Percentiles rank a stretch among this genome's conserved stretches.
These are phyloP conservation scores for Thalassiosira hispida DNA, from an alignment of 352 stramenopile genomes.

Conservation along the genomic window DNA sequence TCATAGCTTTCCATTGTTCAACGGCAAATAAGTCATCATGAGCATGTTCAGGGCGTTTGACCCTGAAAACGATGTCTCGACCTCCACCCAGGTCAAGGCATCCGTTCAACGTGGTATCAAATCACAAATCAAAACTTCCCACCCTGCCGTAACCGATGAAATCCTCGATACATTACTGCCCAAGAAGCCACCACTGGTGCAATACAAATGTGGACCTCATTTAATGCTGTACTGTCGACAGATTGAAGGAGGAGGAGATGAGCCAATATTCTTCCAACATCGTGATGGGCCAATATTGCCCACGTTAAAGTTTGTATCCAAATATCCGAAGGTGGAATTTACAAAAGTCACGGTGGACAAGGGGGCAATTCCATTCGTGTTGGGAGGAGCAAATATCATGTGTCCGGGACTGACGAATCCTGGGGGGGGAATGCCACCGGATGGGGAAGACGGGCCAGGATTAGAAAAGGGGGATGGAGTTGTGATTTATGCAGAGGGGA, in stretches of 20 bases:
- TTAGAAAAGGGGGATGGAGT: slow-evolving; percentile 75
- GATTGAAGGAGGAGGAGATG: slow-evolving; percentile 90
- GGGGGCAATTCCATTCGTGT: slow-evolving; percentile 96
- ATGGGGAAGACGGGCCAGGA: slow-evolving; percentile 82
- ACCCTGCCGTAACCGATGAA: slow-evolving; percentile 89
- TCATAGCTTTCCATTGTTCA: too few species aligned
- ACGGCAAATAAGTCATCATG: too few species aligned
- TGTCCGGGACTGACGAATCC: slow-evolving; percentile 96
- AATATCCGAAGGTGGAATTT: slow-evolving; percentile 83
- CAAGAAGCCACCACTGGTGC: slow-evolving; percentile 90
- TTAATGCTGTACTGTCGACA: slow-evolving; percentile 88
- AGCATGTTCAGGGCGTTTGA: slow-evolving; percentile 96
- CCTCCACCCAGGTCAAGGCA: slow-evolving; percentile 96
- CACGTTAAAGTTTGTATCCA: slow-evolving; percentile 94
- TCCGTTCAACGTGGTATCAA: slow-evolving; percentile 96
- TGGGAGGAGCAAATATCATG: slow-evolving; percentile 98
- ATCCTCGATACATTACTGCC: slow-evolving; percentile 90
- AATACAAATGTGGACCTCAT: slow-evolving; percentile 83
- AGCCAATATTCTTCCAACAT: slow-evolving; percentile 96
- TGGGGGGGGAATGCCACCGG: slow-evolving; percentile 91
- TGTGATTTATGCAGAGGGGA: slow-evolving; percentile 96
- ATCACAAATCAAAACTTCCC: slow-evolving; percentile 89
- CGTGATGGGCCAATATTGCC: slow-evolving; percentile 96
- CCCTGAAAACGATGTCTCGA: slow-evolving; percentile 92
- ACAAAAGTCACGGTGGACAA: slow-evolving; percentile 91